Percentiles rank a stretch among this genome's conserved stretches.
phyloP scores from a whole-genome alignment of 2,329 filamentous ascomycete genomes.

The Exophiala sp. region DNA sequence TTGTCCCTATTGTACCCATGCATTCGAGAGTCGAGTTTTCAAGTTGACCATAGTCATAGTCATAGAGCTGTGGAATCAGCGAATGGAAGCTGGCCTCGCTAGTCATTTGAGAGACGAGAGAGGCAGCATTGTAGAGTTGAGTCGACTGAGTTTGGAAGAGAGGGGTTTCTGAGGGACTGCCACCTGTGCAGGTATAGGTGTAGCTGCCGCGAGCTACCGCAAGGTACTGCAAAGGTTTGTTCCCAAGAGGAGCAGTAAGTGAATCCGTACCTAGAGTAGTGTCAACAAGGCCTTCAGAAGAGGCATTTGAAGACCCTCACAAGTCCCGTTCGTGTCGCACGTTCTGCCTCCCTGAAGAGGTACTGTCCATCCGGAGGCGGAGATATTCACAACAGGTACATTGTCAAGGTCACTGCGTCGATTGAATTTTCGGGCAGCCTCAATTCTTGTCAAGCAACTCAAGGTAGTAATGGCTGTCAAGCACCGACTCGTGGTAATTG shows the following conservation, averaged over 20 bases:
- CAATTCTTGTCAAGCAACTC: not conserved
- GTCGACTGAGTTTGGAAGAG: slow-evolving; percentile 44
- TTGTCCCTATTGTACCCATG: slow-evolving; percentile 24
- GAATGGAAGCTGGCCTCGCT: slow-evolving; percentile 34
- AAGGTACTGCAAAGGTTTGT: slow-evolving; percentile 41
- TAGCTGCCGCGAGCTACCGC: slow-evolving; percentile 49
- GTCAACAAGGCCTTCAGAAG: not conserved
- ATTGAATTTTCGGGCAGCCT: slow-evolving; percentile 11
- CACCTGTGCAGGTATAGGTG: slow-evolving; percentile 47
- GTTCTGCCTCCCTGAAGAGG: slow-evolving; percentile 24
- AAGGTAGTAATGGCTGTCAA: slow-evolving; percentile 9
- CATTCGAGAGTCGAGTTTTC: slow-evolving; percentile 24
- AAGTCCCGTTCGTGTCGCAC: slow-evolving; percentile 13
- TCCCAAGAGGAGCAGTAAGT: slow-evolving; percentile 32
- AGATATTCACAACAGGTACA: slow-evolving; percentile 16
- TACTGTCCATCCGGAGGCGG: slow-evolving; percentile 22
- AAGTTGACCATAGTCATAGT: slow-evolving; percentile 25
- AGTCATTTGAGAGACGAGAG: slow-evolving; percentile 29
- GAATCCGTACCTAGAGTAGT: slow-evolving; percentile 17
- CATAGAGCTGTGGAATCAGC: slow-evolving; percentile 30
- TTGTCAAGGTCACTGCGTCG: slow-evolving; percentile 17
- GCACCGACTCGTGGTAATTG: slow-evolving; percentile 4
- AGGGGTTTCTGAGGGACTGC: slow-evolving; percentile 29
- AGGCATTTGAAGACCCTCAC: slow-evolving; percentile 5
- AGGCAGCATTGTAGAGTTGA: slow-evolving; percentile 42